phyloP scores from a whole-genome alignment of 805 yeast genomes.

The Yamadazyma insecticola region DNA sequence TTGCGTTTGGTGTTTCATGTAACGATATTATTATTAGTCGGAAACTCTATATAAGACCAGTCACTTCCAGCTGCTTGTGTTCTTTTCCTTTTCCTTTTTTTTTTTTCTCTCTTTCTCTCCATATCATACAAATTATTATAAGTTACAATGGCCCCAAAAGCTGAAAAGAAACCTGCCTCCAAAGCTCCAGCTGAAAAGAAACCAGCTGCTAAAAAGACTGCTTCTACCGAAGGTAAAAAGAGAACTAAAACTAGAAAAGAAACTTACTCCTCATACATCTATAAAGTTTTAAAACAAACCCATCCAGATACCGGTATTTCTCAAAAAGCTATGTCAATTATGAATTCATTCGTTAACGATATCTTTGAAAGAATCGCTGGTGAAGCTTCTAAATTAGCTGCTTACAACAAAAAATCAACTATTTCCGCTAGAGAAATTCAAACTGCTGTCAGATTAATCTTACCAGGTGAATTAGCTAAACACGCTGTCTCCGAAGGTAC shows the following conservation, averaged over 20 bases:
- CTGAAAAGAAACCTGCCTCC: slow-evolving; percentile 78
- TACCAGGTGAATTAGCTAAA: slow-evolving; percentile 98
- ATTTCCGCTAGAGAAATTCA: slow-evolving; percentile 98
- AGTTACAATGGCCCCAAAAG: slow-evolving; percentile 60
- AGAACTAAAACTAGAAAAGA: slow-evolving; percentile 96
- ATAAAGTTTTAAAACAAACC: slow-evolving; percentile 97
- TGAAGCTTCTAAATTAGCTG: slow-evolving; percentile 97
- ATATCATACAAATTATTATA: neutral
- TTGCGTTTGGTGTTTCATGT: too few relatives aligned
- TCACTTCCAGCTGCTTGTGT: too few relatives aligned
- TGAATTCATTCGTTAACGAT: slow-evolving; percentile 98
- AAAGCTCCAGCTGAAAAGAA: slow-evolving; percentile 97
- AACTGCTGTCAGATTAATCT: slow-evolving; percentile 96
- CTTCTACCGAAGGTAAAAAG: slow-evolving; percentile 79
- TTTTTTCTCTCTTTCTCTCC: slow-evolving; percentile 3
- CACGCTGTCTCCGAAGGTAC: slow-evolving; percentile 99
- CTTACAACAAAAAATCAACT: slow-evolving; percentile 97
- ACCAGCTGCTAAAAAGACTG: slow-evolving; percentile 84
- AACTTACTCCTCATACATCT: slow-evolving; percentile 95
- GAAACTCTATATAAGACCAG: too few relatives aligned
- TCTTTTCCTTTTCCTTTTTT: slow-evolving; percentile 3
- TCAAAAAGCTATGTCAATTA: slow-evolving; percentile 96
- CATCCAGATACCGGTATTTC: slow-evolving; percentile 99
- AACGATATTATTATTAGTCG: too few relatives aligned
- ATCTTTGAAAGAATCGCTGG: slow-evolving; percentile 97